Evolutionary conservation across 202 grass and related monocot species (phyloP), one percentile per base, ranked within the genome.

Genomic region (Carex arenaria): DNA sequence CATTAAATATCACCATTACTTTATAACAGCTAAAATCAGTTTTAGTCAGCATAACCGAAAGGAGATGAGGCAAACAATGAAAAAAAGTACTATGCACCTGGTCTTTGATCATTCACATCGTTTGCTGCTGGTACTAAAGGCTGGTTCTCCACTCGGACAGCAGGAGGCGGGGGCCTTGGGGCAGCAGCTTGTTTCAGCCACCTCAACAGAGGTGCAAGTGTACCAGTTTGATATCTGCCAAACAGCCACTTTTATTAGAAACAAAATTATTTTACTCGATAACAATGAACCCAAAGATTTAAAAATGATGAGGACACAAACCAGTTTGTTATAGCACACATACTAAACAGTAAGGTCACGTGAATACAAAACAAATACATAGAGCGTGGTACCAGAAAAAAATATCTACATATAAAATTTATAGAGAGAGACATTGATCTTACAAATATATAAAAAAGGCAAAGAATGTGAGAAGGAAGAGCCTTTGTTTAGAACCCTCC

Each of bases 381-480:
- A 57, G 32, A 36, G 36, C 32, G 52, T 6, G 28, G 73, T 76
- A 59, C 20, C 52, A 77, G 52, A 57, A 56, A 77, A 77, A 34
- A 77, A 12, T 28, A 72, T 32, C 23, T 54, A 32, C 72, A 75
- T 31, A 22, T 55, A 74, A 75, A 28, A 75, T 17, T 31, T 13
- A 49, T 66, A 43, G 53, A 38, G 36, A 11, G 63, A 43, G 42
- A 7, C 17, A 22, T 66, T 17, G 64, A 73, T 82, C 92, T 95
- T 84, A 98, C 95, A 95, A 74, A 63, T 98, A 95, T 79, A 98
- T 88, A 73, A 98, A 52, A 18, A 90, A 83, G 0, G 93, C 93
- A 60, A 94, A 98, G 51, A 95, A 13, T 70, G 93, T 88, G 63
- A 98, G 95, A 86, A 98, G 88, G 81, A 98, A 81, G 60, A 98